Base-by-base conservation (phyloP, 208 protist genomes). In the Kentomonas sorsogonicus region DNA sequence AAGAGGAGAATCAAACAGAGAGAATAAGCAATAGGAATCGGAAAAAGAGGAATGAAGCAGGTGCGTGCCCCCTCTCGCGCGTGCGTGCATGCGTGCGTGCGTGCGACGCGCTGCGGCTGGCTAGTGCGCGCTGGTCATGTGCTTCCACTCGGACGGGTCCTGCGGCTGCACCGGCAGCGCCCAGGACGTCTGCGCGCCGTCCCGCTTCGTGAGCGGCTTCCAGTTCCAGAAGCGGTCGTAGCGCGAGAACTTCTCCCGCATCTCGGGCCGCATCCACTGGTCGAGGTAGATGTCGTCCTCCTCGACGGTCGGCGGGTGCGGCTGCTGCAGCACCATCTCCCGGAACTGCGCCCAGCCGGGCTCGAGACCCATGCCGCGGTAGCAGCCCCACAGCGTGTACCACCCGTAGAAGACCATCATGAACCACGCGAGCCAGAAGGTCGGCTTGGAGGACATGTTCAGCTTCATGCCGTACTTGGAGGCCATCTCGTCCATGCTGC, bases 251-350 rank as follows among this genome's bases (percentile, higher is more conserved):
- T 89, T 88, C 69, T 91, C 84, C 0, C 88, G 72, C 67, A 87
- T 87, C 60, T 90, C 83, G 27, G 83, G 88, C n/a, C 79, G 69
- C 56, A 84, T 74, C 88, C 88, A 94, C 77, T 89, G 83, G 55
- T 94, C 88, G 11, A 94, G 68, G 62, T 86, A 94, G 41, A 94
- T 90, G 53, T 91, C 88, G 51, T 94, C 88, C 61, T 91, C 82
- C 63, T 91, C 88, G 4, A 94, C 54, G n/a, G 77, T 78, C 18
- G 88, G 88, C 31, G 72, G 70, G 53, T 83, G 83, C 2, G 88
- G 84, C 54, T 83, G 77, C 41, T 69, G 74, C 23, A 88, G 57
- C 36, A 94, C 78, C 30, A 90, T 74, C 27, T 68, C 69, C 33
- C 72, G 70, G 63, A 89, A 91, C 60, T 91, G 79, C n/a, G 74